Conservation (phyloP, 805 yeast genomes). For the Saturnispora bothae region DNA sequence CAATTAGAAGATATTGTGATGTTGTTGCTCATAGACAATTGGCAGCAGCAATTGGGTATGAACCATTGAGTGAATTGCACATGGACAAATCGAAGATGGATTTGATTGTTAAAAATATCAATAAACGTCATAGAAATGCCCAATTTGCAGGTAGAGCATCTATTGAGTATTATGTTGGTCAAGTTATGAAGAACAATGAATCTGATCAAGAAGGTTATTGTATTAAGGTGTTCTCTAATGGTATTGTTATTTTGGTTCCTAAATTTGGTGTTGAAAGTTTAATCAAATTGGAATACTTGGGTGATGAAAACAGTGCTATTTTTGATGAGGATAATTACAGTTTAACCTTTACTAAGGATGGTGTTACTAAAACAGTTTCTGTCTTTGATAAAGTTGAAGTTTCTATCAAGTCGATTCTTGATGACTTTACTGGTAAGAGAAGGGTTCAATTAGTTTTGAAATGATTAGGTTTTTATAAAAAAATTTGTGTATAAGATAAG, state of each 20-base stretch:
- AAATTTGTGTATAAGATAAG: background rate
- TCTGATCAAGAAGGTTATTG: conserved; percentile 80
- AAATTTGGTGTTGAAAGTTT: conserved; percentile 93
- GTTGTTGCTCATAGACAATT: conserved; percentile 94
- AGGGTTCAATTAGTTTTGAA: conserved; percentile 67
- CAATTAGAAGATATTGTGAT: conserved; percentile 96
- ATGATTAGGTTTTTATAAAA: conserved; percentile 16
- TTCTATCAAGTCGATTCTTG: conserved; percentile 69
- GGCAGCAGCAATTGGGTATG: conserved; percentile 97
- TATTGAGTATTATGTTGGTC: conserved; percentile 96
- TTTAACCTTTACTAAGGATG: conserved; percentile 40
- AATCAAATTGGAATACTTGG: conserved; percentile 68
- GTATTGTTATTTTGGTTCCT: conserved; percentile 90
- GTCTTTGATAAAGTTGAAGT: conserved; percentile 85
- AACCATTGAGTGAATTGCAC: conserved; percentile 67
- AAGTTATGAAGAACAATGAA: conserved; percentile 82
- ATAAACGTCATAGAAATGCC: conserved; percentile 91
- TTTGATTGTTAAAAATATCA: conserved; percentile 75
- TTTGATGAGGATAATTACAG: conserved; percentile 74
- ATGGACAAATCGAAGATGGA: conserved; percentile 89
- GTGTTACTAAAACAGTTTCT: conserved; percentile 31
- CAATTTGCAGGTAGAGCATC: conserved; percentile 99
- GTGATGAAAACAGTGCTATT: conserved; percentile 49
- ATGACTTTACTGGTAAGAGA: conserved; percentile 85
- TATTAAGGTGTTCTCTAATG: conserved; percentile 86